Evolutionary conservation across 495 filamentous ascomycete species (phyloP).

Genomic region (Xylaria telfairii): DNA sequence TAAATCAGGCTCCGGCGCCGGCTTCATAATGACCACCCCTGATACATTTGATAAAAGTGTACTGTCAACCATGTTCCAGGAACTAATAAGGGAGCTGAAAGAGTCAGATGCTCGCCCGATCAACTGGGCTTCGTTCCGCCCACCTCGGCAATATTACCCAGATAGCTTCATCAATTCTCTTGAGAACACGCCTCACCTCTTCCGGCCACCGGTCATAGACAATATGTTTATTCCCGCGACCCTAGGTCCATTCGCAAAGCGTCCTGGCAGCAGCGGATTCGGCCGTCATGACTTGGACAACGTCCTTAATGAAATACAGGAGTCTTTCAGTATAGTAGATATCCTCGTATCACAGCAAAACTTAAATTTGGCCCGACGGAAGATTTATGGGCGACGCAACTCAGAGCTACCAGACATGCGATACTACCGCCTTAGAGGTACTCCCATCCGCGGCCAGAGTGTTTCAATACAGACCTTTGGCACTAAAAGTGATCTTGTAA

Average conservation of each 20-base stretch:
- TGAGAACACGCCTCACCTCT: slow-evolving; percentile 23
- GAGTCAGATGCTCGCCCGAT: neutral
- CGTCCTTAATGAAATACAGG: neutral
- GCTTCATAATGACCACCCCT: neutral
- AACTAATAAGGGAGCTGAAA: slow-evolving; percentile 3
- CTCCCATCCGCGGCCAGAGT: neutral
- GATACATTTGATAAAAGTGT: neutral
- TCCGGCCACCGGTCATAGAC: neutral
- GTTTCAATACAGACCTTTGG: neutral
- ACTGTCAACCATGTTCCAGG: neutral
- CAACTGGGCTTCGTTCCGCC: slow-evolving; percentile 19
- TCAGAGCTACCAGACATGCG: neutral
- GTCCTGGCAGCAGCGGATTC: neutral
- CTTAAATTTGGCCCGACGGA: neutral
- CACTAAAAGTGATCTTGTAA: neutral
- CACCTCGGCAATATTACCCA: slow-evolving; percentile 23
- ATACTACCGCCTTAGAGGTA: neutral
- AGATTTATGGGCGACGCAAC: neutral
- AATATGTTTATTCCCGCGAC: slow-evolving; percentile 4
- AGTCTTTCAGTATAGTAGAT: neutral
- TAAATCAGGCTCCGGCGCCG: neutral
- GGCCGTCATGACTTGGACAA: neutral
- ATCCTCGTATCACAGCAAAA: slow-evolving; percentile 6
- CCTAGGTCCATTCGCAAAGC: neutral
- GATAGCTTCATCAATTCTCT: slow-evolving; percentile 24